Conservation (phyloP, 805 yeast species). For the Deakozyma indianensis region DNA sequence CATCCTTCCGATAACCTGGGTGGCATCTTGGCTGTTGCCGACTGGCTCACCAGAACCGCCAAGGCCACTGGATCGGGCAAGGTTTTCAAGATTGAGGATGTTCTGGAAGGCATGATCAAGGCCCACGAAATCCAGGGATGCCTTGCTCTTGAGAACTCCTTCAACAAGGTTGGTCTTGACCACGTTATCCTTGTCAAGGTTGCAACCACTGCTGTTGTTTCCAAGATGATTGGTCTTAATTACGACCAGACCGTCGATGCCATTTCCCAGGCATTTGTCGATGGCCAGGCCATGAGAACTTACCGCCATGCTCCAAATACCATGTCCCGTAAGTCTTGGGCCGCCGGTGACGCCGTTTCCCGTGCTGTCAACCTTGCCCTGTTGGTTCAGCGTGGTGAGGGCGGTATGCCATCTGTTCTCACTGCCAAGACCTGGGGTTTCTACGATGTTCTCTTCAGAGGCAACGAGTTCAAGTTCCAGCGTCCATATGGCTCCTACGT, state of each 20-base stretch:
- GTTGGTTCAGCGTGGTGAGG: slow-evolving; percentile 36
- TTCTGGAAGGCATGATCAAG: slow-evolving; percentile 42
- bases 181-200: slow-evolving; percentile 46
- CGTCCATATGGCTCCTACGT: slow-evolving; percentile 41
- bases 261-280: slow-evolving; percentile 45
- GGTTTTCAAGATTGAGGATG: slow-evolving; percentile 33
- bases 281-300: slow-evolving; percentile 44
- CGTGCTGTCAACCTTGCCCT: slow-evolving; percentile 44
- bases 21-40: slow-evolving; percentile 44
- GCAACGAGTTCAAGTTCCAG: slow-evolving; percentile 39
- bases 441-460: slow-evolving; percentile 44
- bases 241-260: slow-evolving; percentile 41
- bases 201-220: slow-evolving; percentile 46
- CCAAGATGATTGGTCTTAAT: slow-evolving; percentile 36
- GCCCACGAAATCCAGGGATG: slow-evolving; percentile 53
- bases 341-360: slow-evolving; percentile 50
- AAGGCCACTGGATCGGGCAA: slow-evolving; percentile 28
- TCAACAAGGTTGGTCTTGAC: slow-evolving; percentile 44
- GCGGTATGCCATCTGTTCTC: slow-evolving; percentile 43
- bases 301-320: slow-evolving; percentile 55
- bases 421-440: slow-evolving; percentile 51
- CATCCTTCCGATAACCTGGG: slow-evolving; percentile 52
- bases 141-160: slow-evolving; percentile 45
- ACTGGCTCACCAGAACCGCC: slow-evolving; percentile 34
- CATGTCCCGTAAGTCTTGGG: slow-evolving; percentile 51